phyloP scores from a whole-genome alignment of 2,329 filamentous ascomycete genomes.

The Metarhizium robertsii region DNA sequence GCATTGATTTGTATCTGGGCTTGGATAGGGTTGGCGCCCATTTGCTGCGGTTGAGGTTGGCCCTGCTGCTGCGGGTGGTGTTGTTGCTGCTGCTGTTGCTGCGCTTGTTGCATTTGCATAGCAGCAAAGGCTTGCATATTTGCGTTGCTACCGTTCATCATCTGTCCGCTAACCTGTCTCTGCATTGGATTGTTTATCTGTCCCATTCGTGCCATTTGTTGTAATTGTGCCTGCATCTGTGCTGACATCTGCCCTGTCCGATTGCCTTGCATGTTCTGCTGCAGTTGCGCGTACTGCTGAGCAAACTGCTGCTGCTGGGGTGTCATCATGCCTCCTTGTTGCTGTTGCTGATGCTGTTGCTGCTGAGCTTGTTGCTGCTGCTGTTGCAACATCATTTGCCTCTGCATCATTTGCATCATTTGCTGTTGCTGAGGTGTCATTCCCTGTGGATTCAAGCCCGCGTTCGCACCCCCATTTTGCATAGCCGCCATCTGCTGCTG shows the following conservation, averaged over 20 bases:
- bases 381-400: conserved; percentile 29
- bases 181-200: conserved; percentile 29
- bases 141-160: conserved; percentile 31
- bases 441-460: conserved; percentile 25
- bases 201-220: conserved; percentile 28
- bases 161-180: conserved; percentile 26
- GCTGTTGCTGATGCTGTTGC: conserved; percentile 20
- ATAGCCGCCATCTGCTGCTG: conserved; percentile 33
- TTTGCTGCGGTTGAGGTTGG: conserved; percentile 23
- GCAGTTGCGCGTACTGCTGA: conserved; percentile 33
- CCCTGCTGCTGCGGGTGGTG: conserved; percentile 21
- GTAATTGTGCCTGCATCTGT: conserved; percentile 28
- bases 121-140: conserved; percentile 30
- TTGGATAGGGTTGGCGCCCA: conserved; percentile 17
- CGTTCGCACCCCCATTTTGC: conserved; percentile 27
- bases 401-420: conserved; percentile 28
- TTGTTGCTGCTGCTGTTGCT: conserved; percentile 22
- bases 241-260: conserved; percentile 24
- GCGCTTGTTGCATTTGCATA: conserved; percentile 24
- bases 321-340: conserved; percentile 31
- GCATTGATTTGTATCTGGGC: conserved; percentile 25
- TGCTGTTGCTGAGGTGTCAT: conserved; percentile 29
- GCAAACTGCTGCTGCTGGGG: conserved; percentile 32
- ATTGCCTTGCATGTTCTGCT: conserved; percentile 31
- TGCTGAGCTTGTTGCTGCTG: conserved; percentile 26